Percentiles rank a stretch among this genome's conserved stretches.
phyloP scores from a whole-genome alignment of 2,329 filamentous ascomycete genomes.

The Leptodontidium sp. region DNA sequence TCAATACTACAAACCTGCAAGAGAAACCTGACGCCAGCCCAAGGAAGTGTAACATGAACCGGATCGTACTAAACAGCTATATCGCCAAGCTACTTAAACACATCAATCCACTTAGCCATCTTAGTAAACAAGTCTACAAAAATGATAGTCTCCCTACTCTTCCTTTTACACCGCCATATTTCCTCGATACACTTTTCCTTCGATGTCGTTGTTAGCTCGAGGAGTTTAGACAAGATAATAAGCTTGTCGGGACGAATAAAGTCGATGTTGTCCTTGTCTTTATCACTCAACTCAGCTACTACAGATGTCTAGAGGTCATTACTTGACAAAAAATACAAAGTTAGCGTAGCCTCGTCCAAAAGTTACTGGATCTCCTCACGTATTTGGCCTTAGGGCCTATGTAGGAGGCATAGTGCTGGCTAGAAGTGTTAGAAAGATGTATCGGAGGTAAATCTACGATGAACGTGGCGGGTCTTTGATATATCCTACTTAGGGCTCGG shows the following conservation, averaged over 20 bases:
- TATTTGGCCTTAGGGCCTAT: not conserved
- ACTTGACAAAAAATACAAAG: not conserved
- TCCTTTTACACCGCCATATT: not conserved
- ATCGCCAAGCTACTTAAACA: slow-evolving; percentile 42
- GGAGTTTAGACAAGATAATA: not conserved
- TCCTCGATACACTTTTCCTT: not conserved
- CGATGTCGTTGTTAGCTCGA: not conserved
- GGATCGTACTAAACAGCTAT: slow-evolving; percentile 30
- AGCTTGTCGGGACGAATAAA: slow-evolving; percentile 16
- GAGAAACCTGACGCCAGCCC: slow-evolving; percentile 30
- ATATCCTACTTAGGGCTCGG: not conserved
- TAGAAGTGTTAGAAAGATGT: not conserved
- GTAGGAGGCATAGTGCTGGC: not conserved
- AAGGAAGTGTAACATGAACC: slow-evolving; percentile 32
- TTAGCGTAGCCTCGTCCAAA: not conserved
- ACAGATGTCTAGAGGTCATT: not conserved
- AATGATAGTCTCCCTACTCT: slow-evolving; percentile 16
- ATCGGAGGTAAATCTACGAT: not conserved
- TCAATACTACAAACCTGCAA: slow-evolving; percentile 26
- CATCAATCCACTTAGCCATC: slow-evolving; percentile 40
- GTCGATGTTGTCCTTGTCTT: slow-evolving; percentile 9
- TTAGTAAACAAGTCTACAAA: slow-evolving; percentile 35
- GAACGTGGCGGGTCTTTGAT: not conserved
- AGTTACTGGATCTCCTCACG: not conserved
- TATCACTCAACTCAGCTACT: not conserved